Conservation (phyloP, 345 rosid genomes). For the Kernera saxatilis region DNA sequence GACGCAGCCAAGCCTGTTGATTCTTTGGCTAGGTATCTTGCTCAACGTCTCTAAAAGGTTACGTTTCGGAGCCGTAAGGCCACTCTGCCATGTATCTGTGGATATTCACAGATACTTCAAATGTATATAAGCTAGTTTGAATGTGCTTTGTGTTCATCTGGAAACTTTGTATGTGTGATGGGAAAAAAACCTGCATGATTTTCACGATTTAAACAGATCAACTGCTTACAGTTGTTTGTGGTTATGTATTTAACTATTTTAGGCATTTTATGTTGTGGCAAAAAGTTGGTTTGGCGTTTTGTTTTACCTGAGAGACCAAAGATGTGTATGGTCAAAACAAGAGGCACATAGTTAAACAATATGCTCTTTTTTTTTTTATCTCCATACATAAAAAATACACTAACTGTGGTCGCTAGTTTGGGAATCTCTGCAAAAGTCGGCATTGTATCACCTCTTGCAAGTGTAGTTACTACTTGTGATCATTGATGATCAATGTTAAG, state of each 20-base stretch:
- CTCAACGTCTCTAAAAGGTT: constrained; percentile 47
- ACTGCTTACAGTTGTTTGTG: background rate
- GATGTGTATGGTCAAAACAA: background rate
- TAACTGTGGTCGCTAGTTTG: constrained; percentile 55
- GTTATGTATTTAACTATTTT: background rate
- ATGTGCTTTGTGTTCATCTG: background rate
- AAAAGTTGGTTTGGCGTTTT: background rate
- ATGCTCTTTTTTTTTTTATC: background rate
- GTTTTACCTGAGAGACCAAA: background rate
- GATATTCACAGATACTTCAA: background rate
- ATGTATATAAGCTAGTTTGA: background rate
- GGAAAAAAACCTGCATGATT: background rate
- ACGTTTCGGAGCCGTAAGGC: constrained; percentile 37
- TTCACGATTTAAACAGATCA: background rate
- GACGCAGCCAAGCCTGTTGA: constrained; percentile 59
- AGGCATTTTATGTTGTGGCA: background rate
- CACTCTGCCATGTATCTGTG: constrained; percentile 46
- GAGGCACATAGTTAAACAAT: background rate
- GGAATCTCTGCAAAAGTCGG: constrained; percentile 51
- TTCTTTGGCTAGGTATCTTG: constrained; percentile 53
- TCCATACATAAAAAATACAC: background rate
- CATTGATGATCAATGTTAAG: background rate
- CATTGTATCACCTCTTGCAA: constrained; percentile 55
- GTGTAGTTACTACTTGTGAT: background rate
- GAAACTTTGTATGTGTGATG: background rate